Evolutionary conservation across 73 alveolate species (phyloP).

Genomic region (Blepharisma stoltei): DNA sequence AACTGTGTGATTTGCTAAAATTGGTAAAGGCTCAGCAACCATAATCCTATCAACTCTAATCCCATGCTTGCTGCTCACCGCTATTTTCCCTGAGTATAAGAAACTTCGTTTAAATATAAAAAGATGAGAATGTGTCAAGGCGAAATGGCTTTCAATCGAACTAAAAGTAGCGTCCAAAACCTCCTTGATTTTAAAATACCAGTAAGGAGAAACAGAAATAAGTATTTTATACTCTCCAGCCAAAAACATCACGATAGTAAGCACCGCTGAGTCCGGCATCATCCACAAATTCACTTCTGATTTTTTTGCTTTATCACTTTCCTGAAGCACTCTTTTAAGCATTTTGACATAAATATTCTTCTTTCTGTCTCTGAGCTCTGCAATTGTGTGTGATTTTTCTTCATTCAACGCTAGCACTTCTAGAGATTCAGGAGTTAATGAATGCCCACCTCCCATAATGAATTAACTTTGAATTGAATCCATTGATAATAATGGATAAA

Average conservation of each 20-base stretch:
- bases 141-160: constrained; percentile 23
- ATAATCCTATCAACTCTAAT: constrained; percentile 21
- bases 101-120: constrained; percentile 9
- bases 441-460: too few relatives aligned
- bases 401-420: background rate
- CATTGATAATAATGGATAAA: constrained; percentile 7
- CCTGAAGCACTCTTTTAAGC: background rate
- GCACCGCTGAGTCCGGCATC: background rate
- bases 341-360: background rate
- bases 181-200: background rate
- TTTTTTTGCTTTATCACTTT: background rate
- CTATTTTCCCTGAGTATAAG: background rate
- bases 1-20: background rate
- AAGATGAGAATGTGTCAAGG: constrained; percentile 19
- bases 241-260: background rate
- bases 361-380: background rate
- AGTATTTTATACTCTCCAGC: background rate
- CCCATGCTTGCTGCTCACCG: constrained; percentile 2
- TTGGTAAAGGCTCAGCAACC: constrained; percentile 17
- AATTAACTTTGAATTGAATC: too few relatives aligned
- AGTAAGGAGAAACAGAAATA: constrained; percentile 4
- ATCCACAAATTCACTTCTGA: background rate
- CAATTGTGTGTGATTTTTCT: constrained; percentile 1
- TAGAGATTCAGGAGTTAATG: too few relatives aligned
- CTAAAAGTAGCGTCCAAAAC: constrained; percentile 12